Evolutionary conservation across 2,329 filamentous ascomycete genomes (phyloP), one percentile per base, ranked within the genome.

Genomic region (Stromatinia cepivora): DNA sequence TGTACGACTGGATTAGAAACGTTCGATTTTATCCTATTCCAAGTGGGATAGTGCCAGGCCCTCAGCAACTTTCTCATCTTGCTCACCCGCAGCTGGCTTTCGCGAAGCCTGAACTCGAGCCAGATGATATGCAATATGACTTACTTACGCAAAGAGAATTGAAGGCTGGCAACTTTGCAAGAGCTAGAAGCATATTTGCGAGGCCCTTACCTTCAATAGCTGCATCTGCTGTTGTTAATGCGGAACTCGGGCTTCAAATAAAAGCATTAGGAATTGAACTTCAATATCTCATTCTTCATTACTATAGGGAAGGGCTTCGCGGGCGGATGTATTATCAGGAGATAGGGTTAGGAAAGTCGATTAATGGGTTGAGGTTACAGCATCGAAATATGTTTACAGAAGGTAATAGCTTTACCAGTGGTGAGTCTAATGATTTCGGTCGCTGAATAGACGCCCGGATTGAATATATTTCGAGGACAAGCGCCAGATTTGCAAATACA

Each of bases 1-100:
- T 89, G 63, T 87, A 86, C 73, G 82, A 87, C 70, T 89, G 87
- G 86, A 86, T 89, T 53, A 79, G 82, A 69, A 84, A 86, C 66
- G 81, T 83, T 1, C 80, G 77, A 62, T 84, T 89, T 61, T 75
- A 82, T 1, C 73, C 77, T 1, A 69, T 81, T 53, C 4, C 73
- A 53, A 25, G 48, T 4, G 67, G 73, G 1, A 70, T 68, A 64
- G 69, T 77, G 52, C 76, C 80, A 8, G 74, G 72, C 10, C 72
- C 73, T 20, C 80, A 80, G 8, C 84, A 88, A 76, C 86, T 87
- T 79, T 80, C 83, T 2, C 75, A 78, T 39, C 76, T 88, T 22
- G 71, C 76, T 52, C 75, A 74, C 7, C 82, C 84, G 4, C 84
- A 85, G 73, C 80, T 79, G 22, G 76, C 88, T 4, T 88, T 88